Evolutionary conservation across 768 basidiomycete species (phyloP), one percentile per base, ranked within the genome.

Genomic region (Kwoniella botswanensis): DNA sequence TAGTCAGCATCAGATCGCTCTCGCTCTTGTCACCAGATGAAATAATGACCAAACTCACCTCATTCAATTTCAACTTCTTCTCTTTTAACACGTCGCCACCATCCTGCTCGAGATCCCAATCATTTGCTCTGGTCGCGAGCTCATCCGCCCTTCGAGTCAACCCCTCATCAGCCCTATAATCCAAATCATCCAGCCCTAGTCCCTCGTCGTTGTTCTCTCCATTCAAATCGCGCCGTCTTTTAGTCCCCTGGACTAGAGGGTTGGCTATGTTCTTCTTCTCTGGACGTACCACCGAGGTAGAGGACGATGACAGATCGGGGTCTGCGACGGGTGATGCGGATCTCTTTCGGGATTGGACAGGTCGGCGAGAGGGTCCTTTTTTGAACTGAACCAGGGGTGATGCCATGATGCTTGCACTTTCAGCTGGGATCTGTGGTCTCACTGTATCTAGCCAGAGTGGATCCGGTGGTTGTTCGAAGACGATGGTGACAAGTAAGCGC

Each of bases 281-380:
- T 5, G 93, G 94, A 15, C 91, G 86, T 18, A 96, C 86, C 44
- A 97, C 94, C 1, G 78, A 67, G 11, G 79, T 59, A 6, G 75
- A 63, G 6, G 69, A 69, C 1, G 74, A 71, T 4, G 72, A 22
- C 18, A 63, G 53, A n/a, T 79, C 68, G 24, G 82, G 70, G 5
- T 86, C 74, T n/a, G 74, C 65, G 4, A 26, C 18, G 15, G 91
- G 91, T 0, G 91, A 92, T 5, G 86, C 79, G 2, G 92, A 93
- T 26, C 94, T 88, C 77, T 91, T 91, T 46, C 95, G 88, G 17
- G 87, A 83, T 0, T 91, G 92, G 3, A 89, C 87, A 2, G 94
- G 94, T 1, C 93, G 88, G 3, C 90, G 87, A 75, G 90, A 91
- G 52, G 91, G 90, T 80, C 91, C 92, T 85, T 92, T 96, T 85